A percentile compares a stretch with the other conserved stretches of the same genome.
phyloP scores from a whole-genome alignment of 208 protist species.

The Pavlovales sp. region DNA sequence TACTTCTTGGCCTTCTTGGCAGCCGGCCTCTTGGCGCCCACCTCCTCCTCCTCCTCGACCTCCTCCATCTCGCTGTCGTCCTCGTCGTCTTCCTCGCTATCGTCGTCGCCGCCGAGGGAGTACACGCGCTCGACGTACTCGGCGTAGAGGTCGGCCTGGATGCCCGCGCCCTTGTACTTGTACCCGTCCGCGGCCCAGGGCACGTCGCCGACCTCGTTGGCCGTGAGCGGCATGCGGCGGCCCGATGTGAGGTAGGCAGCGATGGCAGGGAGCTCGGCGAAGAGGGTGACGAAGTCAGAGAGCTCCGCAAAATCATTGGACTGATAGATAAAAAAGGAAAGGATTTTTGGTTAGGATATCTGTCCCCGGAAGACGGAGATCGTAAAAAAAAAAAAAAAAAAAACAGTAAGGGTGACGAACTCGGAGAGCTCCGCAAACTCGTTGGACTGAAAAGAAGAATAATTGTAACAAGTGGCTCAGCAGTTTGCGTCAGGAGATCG shows the following conservation, averaged over 20 bases:
- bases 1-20: background rate
- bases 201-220: background rate
- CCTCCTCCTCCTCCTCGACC: slow-evolving; percentile 21
- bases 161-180: background rate
- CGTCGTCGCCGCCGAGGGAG: background rate
- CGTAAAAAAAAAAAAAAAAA: too few relatives aligned
- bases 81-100: background rate
- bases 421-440: too few relatives aligned
- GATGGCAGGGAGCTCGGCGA: background rate
- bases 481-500: too few relatives aligned
- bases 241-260: background rate
- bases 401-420: too few relatives aligned
- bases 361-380: too few relatives aligned
- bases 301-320: too few relatives aligned
- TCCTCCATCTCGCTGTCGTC: background rate
- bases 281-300: background rate
- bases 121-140: background rate
- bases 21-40: background rate
- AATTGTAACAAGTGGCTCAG: too few relatives aligned
- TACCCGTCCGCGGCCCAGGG: background rate
- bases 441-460: too few relatives aligned
- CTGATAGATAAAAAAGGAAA: too few relatives aligned
- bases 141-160: background rate
- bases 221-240: background rate
- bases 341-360: too few relatives aligned